Evolutionary conservation across 2,329 filamentous ascomycete genomes (phyloP), one percentile per base, ranked within the genome.

Genomic region (Fusarium mexicanum): DNA sequence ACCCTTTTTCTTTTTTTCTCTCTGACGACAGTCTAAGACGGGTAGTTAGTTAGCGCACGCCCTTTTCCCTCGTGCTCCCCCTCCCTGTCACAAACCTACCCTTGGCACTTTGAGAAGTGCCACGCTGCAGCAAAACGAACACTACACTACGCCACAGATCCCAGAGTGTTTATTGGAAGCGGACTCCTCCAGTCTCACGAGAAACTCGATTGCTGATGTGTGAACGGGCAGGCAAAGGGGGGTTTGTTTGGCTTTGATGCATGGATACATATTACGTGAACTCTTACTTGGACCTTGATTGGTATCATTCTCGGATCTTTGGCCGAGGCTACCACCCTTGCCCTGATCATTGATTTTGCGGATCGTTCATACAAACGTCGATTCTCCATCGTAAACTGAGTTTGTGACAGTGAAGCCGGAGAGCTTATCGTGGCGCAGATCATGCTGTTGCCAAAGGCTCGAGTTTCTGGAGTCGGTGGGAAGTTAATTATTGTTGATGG

Each of bases 41-140:
- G 65, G 50, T 53, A 40, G 40, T 41, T 53, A 40, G 40, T 41
- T 46, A 35, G 44, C 40, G 61, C 65, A 73, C 71, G 53, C 66
- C 71, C 55, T 40, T 43, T 68, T 63, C 24, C 54, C 48, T 35
- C 41, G 35, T 55, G 51, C 43, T 50, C n/a, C 51, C 29, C 37
- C 40, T 62, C 51, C 61, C 53, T 66, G 33, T 55, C 44, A 46
- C 47, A 38, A 43, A 62, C 57, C 43, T 54, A 41, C 37, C 29
- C 65, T 70, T 65, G 55, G 55, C 68, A 60, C 48, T 35, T 61
- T 48, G 24, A 37, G 46, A 70, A 29, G 46, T 70, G 64, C 51
- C 64, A 67, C 57, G 29, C 64, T 55, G 44, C 40, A 51, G 24
- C 43, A 58, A n/a, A 17, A 53, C 50, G 50, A 53, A 53, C 31